Base-by-base conservation (phyloP, 306 rosid species). In the Inga leiocalycina region DNA sequence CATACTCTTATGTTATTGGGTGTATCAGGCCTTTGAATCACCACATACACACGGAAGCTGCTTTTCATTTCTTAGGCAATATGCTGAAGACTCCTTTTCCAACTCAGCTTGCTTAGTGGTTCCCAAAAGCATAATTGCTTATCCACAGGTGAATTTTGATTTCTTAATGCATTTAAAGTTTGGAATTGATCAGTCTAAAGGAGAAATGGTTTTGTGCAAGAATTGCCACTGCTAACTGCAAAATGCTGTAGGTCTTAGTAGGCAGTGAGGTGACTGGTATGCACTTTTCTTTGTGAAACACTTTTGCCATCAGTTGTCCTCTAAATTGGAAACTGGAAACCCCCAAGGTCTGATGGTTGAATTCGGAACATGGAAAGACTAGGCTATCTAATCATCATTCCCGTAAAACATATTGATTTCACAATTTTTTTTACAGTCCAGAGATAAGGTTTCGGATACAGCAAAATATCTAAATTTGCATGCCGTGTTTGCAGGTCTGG, bases 31-130 rank as follows among this genome's bases (percentile, higher is more conserved):
- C 73, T 97, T 97, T 77, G 99, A 94, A 85, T 90, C 99, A 35
- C 99, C 99, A 24, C 89, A 97, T 76, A 97, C 94, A 16, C 99
- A 97, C 65, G 17, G 92, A 74, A 89, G 78, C 78, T 97, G 99
- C 62, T 85, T 88, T 85, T 80, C 93, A 85, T 97, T 88, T 89
- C 93, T 94, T 49, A 88, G 99, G 91, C 96, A 97, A 90, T 97
- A 92, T 83, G 99, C 99, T 0, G 98, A 90, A 84, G 99, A 94
- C 68, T 91, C 99, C 81, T 90, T 92, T 83, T 86, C 99, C 52
- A 82, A 67, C 86, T 97, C 98, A 39, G 98, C 99, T 54, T 97
- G 99, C 92, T 86, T 97, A 85, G 93, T 97, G 82, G 79, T 93
- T 75, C 94, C 97, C 68, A 97, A 97, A 91, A 90, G 82, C 80